phyloP scores from a whole-genome alignment of 2,329 filamentous ascomycete genomes.

The Drechmeria coniospora region DNA sequence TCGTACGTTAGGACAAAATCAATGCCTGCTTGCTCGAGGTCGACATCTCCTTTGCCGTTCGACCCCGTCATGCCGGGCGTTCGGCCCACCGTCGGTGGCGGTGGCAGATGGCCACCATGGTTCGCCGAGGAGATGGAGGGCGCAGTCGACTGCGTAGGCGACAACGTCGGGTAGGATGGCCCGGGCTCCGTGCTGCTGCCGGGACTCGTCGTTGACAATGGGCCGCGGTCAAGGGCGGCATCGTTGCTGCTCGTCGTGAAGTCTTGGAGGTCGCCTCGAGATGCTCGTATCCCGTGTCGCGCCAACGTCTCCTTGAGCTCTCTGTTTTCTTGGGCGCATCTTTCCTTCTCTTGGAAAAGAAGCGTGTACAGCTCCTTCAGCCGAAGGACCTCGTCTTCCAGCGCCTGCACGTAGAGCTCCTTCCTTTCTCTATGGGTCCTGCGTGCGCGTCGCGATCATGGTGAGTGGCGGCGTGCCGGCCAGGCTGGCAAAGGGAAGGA shows the following conservation, averaged over 20 bases:
- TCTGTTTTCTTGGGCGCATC: conserved; percentile 63
- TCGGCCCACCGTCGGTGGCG: conserved; percentile 16
- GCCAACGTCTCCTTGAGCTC: conserved; percentile 46
- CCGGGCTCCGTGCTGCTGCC: too few species aligned
- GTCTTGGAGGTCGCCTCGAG: conserved; percentile 15
- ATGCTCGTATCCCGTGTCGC: conserved; percentile 33
- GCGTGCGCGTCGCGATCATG: too few species aligned
- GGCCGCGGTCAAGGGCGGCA: conserved; percentile 25
- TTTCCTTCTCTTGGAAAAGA: conserved; percentile 60
- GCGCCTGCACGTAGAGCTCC: conserved; percentile 84
- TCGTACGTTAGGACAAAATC: conserved; percentile 87
- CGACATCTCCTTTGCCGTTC: conserved; percentile 31
- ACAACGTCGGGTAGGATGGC: conserved; percentile 29
- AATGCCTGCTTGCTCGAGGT: conserved; percentile 73
- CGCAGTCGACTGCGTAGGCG: conserved; percentile 28
- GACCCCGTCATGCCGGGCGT: conserved; percentile 9
- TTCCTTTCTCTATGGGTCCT: conserved; percentile 96
- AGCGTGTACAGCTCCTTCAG: conserved; percentile 74
- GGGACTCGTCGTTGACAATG: conserved; percentile 36
- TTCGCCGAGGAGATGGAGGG: conserved; percentile 25
- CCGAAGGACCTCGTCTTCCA: conserved; percentile 81
- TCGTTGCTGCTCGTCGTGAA: conserved; percentile 31
- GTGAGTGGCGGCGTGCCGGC: not conserved
- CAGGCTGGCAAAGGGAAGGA: not conserved
- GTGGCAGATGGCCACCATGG: conserved; percentile 8